Evolutionary conservation across 306 rosid species (phyloP).

Genomic region (Arachis stenosperma): DNA sequence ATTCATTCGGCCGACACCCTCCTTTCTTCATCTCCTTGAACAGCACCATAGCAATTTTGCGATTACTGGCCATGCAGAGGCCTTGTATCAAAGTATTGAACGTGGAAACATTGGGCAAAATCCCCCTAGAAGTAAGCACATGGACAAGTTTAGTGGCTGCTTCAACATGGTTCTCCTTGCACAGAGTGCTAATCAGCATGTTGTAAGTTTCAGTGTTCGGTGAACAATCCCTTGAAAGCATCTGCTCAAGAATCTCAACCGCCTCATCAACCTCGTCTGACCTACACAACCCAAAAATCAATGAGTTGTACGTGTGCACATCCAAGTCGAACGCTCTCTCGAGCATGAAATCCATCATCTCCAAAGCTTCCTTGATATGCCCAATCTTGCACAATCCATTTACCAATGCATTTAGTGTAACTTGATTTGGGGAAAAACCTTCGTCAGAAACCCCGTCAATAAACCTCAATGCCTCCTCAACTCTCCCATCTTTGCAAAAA

Average conservation of each 20-base stretch:
- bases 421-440: constrained; percentile 72
- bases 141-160: constrained; percentile 76
- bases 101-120: constrained; percentile 86
- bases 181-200: constrained; percentile 69
- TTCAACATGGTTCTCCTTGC: constrained; percentile 74
- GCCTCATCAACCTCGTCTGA: constrained; percentile 81
- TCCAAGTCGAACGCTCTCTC: constrained; percentile 78
- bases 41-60: constrained; percentile 66
- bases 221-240: constrained; percentile 70
- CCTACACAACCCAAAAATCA: constrained; percentile 79
- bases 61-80: constrained; percentile 64
- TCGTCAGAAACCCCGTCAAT: constrained; percentile 55
- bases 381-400: constrained; percentile 76
- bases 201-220: constrained; percentile 82
- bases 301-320: constrained; percentile 73
- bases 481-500: constrained; percentile 68
- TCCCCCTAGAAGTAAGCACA: constrained; percentile 68
- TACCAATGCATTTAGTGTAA: constrained; percentile 77
- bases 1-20: constrained; percentile 79
- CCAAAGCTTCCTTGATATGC: constrained; percentile 69
- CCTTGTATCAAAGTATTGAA: constrained; percentile 85
- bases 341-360: constrained; percentile 80
- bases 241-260: constrained; percentile 65
- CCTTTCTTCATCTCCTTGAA: constrained; percentile 85
- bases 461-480: constrained; percentile 73